Conservation (phyloP, 371 early-diverging fungal genomes). For the Batrachochytrium dendrobatidis region DNA sequence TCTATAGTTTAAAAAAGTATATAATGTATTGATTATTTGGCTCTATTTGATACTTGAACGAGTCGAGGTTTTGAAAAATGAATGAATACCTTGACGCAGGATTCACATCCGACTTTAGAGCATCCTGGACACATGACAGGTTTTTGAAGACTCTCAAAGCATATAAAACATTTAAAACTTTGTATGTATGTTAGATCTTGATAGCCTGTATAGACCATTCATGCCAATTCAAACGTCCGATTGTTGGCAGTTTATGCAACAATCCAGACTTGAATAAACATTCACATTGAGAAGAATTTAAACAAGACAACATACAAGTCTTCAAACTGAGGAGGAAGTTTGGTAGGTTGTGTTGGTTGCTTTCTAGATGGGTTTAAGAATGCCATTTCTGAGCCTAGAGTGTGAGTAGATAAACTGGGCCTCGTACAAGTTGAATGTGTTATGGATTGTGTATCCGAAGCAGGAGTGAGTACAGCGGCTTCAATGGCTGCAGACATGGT, state of each 20-base stretch:
- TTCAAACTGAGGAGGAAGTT: constrained; percentile 23
- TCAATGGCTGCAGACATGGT: too few relatives aligned
- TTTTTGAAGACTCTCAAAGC: constrained; percentile 23
- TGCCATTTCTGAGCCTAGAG: constrained; percentile 5
- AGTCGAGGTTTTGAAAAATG: neutral
- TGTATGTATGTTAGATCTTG: neutral
- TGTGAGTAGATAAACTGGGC: too few relatives aligned
- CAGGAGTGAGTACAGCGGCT: too few relatives aligned
- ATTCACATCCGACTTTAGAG: constrained; percentile 34
- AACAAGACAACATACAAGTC: constrained; percentile 27
- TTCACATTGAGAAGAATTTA: too few relatives aligned
- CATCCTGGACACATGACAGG: constrained; percentile 38
- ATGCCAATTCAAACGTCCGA: neutral
- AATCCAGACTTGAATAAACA: too few relatives aligned
- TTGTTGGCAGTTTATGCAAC: too few relatives aligned
- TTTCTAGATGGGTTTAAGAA: neutral
- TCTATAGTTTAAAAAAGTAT: constrained; percentile 10
- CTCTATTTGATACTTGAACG: too few relatives aligned
- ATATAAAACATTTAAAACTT: constrained; percentile 39
- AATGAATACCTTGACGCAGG: constrained; percentile 21
- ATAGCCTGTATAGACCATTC: neutral
- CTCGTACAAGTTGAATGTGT: too few relatives aligned
- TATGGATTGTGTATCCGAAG: too few relatives aligned
- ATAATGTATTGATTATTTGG: neutral
- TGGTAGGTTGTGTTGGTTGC: constrained; percentile 1